Conservation (phyloP, 2,329 filamentous ascomycete species). For the Venturia effusa region DNA sequence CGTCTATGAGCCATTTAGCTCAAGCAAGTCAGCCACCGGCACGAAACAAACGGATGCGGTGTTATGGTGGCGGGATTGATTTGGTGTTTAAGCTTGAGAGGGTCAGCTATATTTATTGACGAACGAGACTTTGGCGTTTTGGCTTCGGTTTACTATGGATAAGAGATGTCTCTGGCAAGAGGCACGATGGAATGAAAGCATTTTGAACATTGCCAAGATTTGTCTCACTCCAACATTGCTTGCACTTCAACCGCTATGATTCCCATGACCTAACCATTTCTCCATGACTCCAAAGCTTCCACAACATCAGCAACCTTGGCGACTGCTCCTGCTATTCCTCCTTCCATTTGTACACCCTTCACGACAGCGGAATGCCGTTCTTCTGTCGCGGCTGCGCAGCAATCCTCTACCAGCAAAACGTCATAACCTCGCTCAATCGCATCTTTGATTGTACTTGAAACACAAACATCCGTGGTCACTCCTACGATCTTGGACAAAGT, state of each 20-base stretch:
- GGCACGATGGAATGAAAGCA: not conserved
- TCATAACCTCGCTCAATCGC: conserved; percentile 46
- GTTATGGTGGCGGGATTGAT: not conserved
- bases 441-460: conserved; percentile 44
- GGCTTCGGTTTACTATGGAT: not conserved
- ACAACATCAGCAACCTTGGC: conserved; percentile 14
- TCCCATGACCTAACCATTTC: not conserved
- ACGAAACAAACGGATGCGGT: not conserved
- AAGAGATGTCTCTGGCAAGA: not conserved
- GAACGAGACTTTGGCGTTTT: not conserved
- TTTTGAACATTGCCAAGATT: not conserved
- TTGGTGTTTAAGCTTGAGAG: not conserved
- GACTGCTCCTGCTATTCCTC: conserved; percentile 19
- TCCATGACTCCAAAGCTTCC: not conserved
- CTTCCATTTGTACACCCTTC: conserved; percentile 35
- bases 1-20: not conserved
- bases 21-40: not conserved
- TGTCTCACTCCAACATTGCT: not conserved
- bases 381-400: conserved; percentile 31
- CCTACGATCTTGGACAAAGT: conserved; percentile 28
- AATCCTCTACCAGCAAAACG: conserved; percentile 41
- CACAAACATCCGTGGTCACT: conserved; percentile 46
- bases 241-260: not conserved
- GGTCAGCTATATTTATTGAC: not conserved
- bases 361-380: conserved; percentile 30